phyloP scores from a whole-genome alignment of 2,329 filamentous ascomycete genomes.

The Sporothrix phasma region DNA sequence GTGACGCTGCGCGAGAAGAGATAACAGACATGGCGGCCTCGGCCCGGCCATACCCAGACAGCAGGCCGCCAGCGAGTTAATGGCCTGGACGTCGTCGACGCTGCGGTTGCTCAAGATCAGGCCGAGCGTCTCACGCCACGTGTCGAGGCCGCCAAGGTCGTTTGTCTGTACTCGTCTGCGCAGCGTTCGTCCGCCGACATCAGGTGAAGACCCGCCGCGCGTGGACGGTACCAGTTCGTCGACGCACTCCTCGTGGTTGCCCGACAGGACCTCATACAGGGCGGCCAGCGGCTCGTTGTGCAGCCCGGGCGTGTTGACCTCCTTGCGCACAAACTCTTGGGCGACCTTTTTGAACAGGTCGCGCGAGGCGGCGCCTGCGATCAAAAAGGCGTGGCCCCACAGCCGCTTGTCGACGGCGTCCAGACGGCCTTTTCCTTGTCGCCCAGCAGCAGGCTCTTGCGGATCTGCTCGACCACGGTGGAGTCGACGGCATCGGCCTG shows the following conservation, averaged over 20 bases:
- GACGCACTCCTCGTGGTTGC: constrained; percentile 87
- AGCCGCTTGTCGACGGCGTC: constrained; percentile 82
- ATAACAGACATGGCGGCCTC: constrained; percentile 94
- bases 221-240: constrained; percentile 88
- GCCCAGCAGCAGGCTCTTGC: constrained; percentile 63
- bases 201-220: constrained; percentile 88
- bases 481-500: constrained; percentile 56
- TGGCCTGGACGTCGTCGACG: constrained; percentile 62
- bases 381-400: constrained; percentile 93
- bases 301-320: constrained; percentile 72
- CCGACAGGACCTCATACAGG: constrained; percentile 86
- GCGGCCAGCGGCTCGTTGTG: constrained; percentile 83
- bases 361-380: constrained; percentile 67
- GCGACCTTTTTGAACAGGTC: constrained; percentile 87
- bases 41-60: constrained; percentile 74
- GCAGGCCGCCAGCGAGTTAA: constrained; percentile 68
- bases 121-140: constrained; percentile 84
- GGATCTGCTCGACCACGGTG: constrained; percentile 59
- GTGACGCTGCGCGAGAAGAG: constrained; percentile 66
- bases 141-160: constrained; percentile 74
- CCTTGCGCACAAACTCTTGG: constrained; percentile 90
- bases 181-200: constrained; percentile 70
- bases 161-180: constrained; percentile 59
- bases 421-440: constrained; percentile 87
- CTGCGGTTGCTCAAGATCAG: constrained; percentile 85